A percentile compares a stretch with the other conserved stretches of the same genome.
phyloP scores from a whole-genome alignment of 2,329 filamentous ascomycete genomes.

The Aspergillus sp. region DNA sequence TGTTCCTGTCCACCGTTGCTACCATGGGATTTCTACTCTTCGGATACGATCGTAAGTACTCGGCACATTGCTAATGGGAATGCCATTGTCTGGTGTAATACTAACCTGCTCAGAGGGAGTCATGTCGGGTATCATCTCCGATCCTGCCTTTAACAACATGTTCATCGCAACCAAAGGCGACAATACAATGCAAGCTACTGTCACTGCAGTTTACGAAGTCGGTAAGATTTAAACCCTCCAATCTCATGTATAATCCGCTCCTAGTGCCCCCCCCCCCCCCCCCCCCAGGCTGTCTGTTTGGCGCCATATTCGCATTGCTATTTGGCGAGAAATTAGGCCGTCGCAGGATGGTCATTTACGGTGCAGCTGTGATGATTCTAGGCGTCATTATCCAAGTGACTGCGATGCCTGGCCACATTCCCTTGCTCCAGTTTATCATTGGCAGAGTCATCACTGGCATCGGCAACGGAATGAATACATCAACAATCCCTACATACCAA shows the following conservation, averaged over 20 bases:
- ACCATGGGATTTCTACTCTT: constrained; percentile 65
- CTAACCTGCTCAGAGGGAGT: constrained; percentile 30
- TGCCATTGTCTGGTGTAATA: not conserved
- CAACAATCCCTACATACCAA: constrained; percentile 56
- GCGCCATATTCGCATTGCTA: constrained; percentile 38
- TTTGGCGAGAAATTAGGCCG: constrained; percentile 38
- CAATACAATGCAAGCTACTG: constrained; percentile 38
- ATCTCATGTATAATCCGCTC: too few relatives aligned
- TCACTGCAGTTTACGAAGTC: constrained; percentile 34
- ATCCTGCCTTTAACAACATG: constrained; percentile 30
- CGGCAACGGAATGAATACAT: constrained; percentile 59
- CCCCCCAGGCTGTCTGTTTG: constrained; percentile 33
- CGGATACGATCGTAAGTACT: constrained; percentile 53
- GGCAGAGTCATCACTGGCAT: constrained; percentile 54
- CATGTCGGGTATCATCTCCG: constrained; percentile 41
- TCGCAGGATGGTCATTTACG: constrained; percentile 54
- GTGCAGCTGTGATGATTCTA: constrained; percentile 52
- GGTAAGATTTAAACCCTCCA: too few relatives aligned
- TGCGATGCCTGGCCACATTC: constrained; percentile 29
- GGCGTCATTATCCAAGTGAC: constrained; percentile 41
- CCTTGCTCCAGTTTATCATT: constrained; percentile 53
- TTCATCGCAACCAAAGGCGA: constrained; percentile 37
- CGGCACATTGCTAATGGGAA: too few relatives aligned
- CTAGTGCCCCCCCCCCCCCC: rapidly evolving
- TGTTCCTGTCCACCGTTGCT: constrained; percentile 60